Conservation (phyloP, 352 stramenopile species). For the Elongisporangium undulatum region DNA sequence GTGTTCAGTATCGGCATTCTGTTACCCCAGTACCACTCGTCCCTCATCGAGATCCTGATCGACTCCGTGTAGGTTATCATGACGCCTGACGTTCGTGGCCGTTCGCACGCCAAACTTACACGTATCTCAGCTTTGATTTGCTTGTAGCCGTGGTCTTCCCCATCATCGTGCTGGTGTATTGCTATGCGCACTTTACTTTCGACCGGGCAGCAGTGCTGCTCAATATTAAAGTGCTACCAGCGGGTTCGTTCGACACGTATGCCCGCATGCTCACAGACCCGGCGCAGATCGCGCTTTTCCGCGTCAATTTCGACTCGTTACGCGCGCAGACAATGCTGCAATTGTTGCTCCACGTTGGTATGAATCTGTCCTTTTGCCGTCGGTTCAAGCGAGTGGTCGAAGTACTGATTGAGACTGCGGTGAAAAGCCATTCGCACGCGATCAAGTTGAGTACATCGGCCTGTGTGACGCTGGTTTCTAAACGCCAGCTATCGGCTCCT, state of each 20-base stretch:
- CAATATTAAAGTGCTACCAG: constrained; percentile 11
- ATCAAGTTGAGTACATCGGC: not conserved
- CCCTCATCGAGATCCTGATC: constrained; percentile 16
- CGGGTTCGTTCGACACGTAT: constrained; percentile 20
- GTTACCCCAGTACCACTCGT: constrained; percentile 2
- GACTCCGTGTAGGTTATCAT: constrained; percentile 13
- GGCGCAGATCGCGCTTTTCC: constrained; percentile 18
- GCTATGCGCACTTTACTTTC: constrained; percentile 19
- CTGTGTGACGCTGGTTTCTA: not conserved
- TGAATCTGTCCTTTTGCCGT: constrained; percentile 25
- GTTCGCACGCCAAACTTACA: not conserved
- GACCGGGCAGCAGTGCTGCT: constrained; percentile 14
- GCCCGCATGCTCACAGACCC: constrained; percentile 16
- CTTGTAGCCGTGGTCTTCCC: constrained; percentile 19
- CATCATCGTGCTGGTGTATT: constrained; percentile 15
- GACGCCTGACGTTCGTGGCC: no score
- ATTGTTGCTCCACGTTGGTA: constrained; percentile 25
- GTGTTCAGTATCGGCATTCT: not conserved
- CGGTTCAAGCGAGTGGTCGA: constrained; percentile 21
- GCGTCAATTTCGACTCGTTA: constrained; percentile 22
- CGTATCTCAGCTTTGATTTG: constrained; percentile 18
- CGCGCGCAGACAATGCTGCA: constrained; percentile 17
- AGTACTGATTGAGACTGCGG: constrained; percentile 3
- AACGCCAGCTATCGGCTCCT: not conserved
- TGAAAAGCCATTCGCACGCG: not conserved